Evolutionary conservation across 2,329 filamentous ascomycete genomes (phyloP).

Genomic region (Periconia digitata): DNA sequence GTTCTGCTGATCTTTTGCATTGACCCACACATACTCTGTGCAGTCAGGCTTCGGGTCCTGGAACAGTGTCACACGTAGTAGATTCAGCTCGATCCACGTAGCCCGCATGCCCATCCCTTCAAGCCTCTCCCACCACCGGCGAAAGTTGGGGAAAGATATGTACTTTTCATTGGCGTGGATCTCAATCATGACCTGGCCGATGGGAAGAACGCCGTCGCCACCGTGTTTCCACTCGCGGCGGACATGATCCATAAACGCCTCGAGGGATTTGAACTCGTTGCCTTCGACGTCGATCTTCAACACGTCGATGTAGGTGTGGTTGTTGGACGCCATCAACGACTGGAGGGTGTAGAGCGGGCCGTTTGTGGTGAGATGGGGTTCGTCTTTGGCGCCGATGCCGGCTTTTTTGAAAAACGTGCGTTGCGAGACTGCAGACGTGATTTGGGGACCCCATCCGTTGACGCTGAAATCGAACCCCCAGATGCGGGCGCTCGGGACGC

Average conservation of each 20-base stretch:
- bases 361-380: conserved; percentile 10
- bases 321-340: conserved; percentile 33
- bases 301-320: conserved; percentile 38
- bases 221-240: conserved; percentile 18
- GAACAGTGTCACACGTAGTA: conserved; percentile 33
- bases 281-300: conserved; percentile 39
- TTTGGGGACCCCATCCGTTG: conserved; percentile 33
- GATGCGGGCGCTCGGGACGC: conserved; percentile 32
- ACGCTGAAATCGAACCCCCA: conserved; percentile 40
- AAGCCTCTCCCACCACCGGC: conserved; percentile 36
- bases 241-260: conserved; percentile 35
- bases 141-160: conserved; percentile 30
- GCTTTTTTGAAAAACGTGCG: conserved; percentile 35
- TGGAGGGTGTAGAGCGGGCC: conserved; percentile 34
- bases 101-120: conserved; percentile 39
- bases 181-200: conserved; percentile 40
- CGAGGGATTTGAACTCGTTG: conserved; percentile 32
- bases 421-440: conserved; percentile 12
- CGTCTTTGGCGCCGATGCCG: conserved; percentile 30
- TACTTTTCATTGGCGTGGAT: conserved; percentile 29
- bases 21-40: conserved; percentile 40
- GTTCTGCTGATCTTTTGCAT: conserved; percentile 29
- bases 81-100: conserved; percentile 38
- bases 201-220: conserved; percentile 24
- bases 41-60: conserved; percentile 26